These are phyloP conservation scores for Dictyostelium brefeldianum DNA, from an alignment of 78 protist genomes.

Conservation along the genomic window DNA sequence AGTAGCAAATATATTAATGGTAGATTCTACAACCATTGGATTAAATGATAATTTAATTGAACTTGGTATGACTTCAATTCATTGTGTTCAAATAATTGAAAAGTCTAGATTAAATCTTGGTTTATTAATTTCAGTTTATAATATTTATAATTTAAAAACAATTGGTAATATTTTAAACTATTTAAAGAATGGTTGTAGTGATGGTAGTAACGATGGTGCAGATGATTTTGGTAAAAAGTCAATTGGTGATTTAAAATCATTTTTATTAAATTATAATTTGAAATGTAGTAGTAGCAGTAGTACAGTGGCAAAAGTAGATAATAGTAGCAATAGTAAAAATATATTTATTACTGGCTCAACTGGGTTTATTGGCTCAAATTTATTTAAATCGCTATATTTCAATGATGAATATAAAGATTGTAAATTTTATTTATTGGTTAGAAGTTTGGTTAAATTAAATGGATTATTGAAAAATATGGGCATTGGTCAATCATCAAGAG, in stretches of 20 bases:
- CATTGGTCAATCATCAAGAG: neutral
- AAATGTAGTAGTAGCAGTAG: neutral
- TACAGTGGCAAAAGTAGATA: no score
- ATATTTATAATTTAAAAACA: slow-evolving; percentile 22
- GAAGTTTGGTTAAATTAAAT: neutral
- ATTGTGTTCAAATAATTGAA: slow-evolving; percentile 42
- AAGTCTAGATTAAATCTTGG: slow-evolving; percentile 10
- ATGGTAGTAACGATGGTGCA: neutral
- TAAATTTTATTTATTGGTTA: slow-evolving; percentile 14
- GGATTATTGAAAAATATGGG: neutral
- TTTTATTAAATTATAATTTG: neutral
- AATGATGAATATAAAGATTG: neutral
- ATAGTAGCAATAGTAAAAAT: neutral
- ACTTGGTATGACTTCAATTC: slow-evolving; percentile 23
- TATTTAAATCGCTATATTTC: neutral
- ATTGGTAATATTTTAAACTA: neutral
- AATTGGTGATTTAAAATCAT: neutral
- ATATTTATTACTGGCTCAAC: slow-evolving; percentile 38
- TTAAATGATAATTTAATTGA: slow-evolving; percentile 1
- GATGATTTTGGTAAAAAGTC: slow-evolving; percentile 6
- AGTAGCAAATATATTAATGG: neutral
- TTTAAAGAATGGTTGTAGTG: neutral
- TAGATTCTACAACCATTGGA: neutral
- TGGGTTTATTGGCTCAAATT: slow-evolving; percentile 20
- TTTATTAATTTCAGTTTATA: slow-evolving; percentile 6